Conservation (phyloP, 2,329 filamentous ascomycete species). For the Juglanconis juglandina region DNA sequence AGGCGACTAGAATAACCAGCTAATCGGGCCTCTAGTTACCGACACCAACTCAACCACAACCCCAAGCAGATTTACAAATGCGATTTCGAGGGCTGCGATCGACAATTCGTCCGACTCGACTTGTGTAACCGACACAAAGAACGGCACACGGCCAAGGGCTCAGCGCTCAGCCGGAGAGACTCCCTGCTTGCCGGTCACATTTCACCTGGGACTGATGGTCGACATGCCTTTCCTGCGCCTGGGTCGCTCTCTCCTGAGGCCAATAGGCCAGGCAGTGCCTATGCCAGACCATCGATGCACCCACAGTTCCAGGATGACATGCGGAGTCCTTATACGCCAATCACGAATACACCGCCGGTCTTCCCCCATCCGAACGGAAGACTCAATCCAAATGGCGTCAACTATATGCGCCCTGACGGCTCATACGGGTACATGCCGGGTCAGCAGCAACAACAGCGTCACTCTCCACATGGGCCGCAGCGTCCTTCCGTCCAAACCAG, state of each 20-base stretch:
- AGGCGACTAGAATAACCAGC: slow-evolving; percentile 5
- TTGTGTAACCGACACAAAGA: slow-evolving; percentile 82
- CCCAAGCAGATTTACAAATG: slow-evolving; percentile 95
- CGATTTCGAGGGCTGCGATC: slow-evolving; percentile 85
- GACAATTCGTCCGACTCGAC: slow-evolving; percentile 90
- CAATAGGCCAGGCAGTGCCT: slow-evolving; percentile 41
- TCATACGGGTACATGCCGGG: slow-evolving; percentile 31
- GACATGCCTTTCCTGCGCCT: slow-evolving; percentile 37
- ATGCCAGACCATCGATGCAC: slow-evolving; percentile 41
- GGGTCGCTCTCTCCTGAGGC: slow-evolving; percentile 47
- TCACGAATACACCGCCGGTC: slow-evolving; percentile 40
- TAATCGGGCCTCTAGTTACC: slow-evolving; percentile 52
- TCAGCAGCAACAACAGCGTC: slow-evolving; percentile 32
- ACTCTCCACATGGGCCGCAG: slow-evolving; percentile 40
- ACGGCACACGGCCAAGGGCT: slow-evolving; percentile 75
- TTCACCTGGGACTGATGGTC: slow-evolving; percentile 40
- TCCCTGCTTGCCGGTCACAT: slow-evolving; percentile 51
- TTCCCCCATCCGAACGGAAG: slow-evolving; percentile 30
- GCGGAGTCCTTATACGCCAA: slow-evolving; percentile 45
- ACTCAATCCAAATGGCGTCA: slow-evolving; percentile 34
- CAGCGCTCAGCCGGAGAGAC: slow-evolving; percentile 72
- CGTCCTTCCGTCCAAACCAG: slow-evolving; percentile 46
- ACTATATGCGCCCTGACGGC: slow-evolving; percentile 42
- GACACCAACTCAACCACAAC: slow-evolving; percentile 92
- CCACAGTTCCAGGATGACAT: slow-evolving; percentile 43